phyloP scores from a whole-genome alignment of 1,284 basidiomycete species.

The Inonotus hispidus region DNA sequence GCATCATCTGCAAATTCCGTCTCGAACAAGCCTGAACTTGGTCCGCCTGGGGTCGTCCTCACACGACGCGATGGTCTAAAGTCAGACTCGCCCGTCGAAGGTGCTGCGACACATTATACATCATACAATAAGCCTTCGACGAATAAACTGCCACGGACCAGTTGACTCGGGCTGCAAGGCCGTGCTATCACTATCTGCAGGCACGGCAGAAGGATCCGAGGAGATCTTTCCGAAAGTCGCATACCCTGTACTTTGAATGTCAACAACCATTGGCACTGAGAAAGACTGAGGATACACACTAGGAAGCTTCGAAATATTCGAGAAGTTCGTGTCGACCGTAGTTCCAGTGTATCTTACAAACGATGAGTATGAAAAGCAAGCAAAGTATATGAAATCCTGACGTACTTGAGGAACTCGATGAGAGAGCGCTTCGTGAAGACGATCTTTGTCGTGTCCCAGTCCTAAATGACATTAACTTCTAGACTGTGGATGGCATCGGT shows the following conservation, averaged over 20 bases:
- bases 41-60: constrained; percentile 21
- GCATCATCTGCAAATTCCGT: constrained; percentile 20
- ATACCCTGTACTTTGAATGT: constrained; percentile 37
- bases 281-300: constrained; percentile 35
- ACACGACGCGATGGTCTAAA: constrained; percentile 24
- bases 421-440: constrained; percentile 69
- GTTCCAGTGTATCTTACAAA: constrained; percentile 52
- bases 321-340: constrained; percentile 67
- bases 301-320: constrained; percentile 64
- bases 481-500: not conserved
- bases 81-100: not conserved
- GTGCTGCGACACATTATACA: not conserved
- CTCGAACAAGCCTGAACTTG: constrained; percentile 15
- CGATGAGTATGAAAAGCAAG: constrained; percentile 4
- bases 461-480: constrained; percentile 24
- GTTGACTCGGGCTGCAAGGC: not conserved
- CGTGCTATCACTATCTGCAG: not conserved
- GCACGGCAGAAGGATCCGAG: not conserved
- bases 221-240: constrained; percentile 50
- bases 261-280: not conserved
- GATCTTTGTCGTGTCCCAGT: constrained; percentile 68
- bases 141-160: not conserved
- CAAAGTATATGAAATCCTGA: not conserved
- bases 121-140: not conserved
- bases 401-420: constrained; percentile 68